phyloP scores from a whole-genome alignment of 1,139 yeast species.

The Candida tropicalis region DNA sequence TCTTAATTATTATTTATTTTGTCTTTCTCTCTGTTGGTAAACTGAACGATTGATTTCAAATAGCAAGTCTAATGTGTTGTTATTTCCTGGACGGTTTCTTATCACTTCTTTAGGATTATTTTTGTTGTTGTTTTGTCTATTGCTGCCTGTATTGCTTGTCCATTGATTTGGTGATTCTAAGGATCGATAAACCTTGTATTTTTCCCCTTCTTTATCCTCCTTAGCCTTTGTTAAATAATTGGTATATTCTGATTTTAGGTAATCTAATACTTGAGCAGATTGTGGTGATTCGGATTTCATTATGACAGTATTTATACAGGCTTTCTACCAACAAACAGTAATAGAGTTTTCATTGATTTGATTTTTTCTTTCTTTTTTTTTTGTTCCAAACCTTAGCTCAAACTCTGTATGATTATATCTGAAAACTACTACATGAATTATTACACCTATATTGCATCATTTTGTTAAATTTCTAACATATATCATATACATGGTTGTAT shows the following conservation, averaged over 20 bases:
- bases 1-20: neutral
- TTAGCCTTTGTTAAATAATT: constrained; percentile 21
- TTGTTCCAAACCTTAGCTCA: too few species aligned
- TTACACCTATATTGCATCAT: too few species aligned
- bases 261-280: constrained; percentile 18
- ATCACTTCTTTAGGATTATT: constrained; percentile 19
- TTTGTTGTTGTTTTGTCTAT: constrained; percentile 4
- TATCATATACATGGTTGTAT: too few species aligned
- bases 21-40: constrained; percentile 18
- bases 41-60: constrained; percentile 25
- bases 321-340: too few species aligned
- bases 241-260: constrained; percentile 19
- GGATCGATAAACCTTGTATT: constrained; percentile 22
- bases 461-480: too few species aligned
- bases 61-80: constrained; percentile 19
- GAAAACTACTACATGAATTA: too few species aligned
- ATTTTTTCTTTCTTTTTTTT: neutral
- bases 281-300: constrained; percentile 1
- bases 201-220: constrained; percentile 21
- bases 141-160: constrained; percentile 19
- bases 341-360: too few species aligned
- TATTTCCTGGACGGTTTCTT: constrained; percentile 13
- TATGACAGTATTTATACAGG: neutral
- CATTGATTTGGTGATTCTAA: constrained; percentile 28
- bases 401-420: too few species aligned